Evolutionary conservation across 2,329 filamentous ascomycete species (phyloP), one percentile per base, ranked within the genome.

Genomic region (Penicillium sp.): DNA sequence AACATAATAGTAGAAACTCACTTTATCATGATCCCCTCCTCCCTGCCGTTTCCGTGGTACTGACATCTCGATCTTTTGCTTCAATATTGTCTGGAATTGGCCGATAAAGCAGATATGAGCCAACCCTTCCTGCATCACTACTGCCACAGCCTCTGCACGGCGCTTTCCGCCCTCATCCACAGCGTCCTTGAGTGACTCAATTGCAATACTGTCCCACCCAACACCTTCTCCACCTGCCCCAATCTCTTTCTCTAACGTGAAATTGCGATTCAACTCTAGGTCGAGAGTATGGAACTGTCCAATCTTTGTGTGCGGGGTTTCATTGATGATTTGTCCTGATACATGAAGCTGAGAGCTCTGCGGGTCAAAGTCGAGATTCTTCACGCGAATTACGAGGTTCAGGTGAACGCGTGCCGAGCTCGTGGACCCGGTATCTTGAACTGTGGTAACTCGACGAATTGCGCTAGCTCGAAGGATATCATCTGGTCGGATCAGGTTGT

Each of bases 191-290:
- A 98, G 77, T 40, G 87, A 84, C 52, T 87, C 83, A 42, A 85
- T 74, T 3, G 90, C 87, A 10, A 98, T 83, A 58, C 85, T 90
- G 69, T 98, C 93, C 93, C 93, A 98, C 37, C 89, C 80, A 33
- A 65, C 72, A 34, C 69, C 68, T 48, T 68, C 66, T 22, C 66
- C 66, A 42, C 66, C 62, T 3, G 67, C 53, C 26, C 72, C 84
- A 8, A 81, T 73, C 34, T 80, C 79, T 71, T 97, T 97, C 72
- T 89, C 85, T 7, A 98, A 68, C 6, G 87, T 91, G 61, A 97
- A 97, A 44, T 89, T 84, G 37, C 90, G 80, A 61, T 93, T 83
- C 51, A 95, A 76, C 66, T 96, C 91, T 40, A 98, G 78, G 58
- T 96, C 91, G 2, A 87, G 74, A 0, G 84, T 87, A 64, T 88